phyloP scores from a whole-genome alignment of 192 early-diverging fungal genomes.

The Irineochytrium annulatum region DNA sequence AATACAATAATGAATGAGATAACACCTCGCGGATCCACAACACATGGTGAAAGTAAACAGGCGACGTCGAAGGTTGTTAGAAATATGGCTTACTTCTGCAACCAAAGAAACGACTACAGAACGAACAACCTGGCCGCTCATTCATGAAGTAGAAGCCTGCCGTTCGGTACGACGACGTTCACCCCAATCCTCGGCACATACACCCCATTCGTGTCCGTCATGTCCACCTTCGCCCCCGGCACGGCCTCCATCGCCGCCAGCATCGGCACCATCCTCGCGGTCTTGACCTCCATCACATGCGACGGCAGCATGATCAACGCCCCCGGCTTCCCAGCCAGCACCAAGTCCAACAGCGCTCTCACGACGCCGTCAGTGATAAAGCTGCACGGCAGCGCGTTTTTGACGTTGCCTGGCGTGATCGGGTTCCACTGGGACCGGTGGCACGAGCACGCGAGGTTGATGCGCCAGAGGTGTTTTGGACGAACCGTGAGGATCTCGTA shows the following conservation, averaged over 20 bases:
- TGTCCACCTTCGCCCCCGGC: conserved; percentile 17
- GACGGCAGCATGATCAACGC: conserved; percentile 18
- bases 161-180: conserved; percentile 18
- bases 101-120: too few species aligned
- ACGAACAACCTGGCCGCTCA: too few species aligned
- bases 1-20: too few species aligned
- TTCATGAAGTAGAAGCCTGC: conserved; percentile 46
- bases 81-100: too few species aligned
- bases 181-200: conserved; percentile 23
- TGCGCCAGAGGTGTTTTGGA: conserved; percentile 20
- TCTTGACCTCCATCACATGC: conserved; percentile 13
- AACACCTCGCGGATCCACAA: too few species aligned
- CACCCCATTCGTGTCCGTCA: conserved; percentile 13
- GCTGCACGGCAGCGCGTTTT: conserved; percentile 10
- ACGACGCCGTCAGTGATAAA: conserved; percentile 14
- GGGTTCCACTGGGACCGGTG: conserved; percentile 6
- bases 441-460: conserved; percentile 14
- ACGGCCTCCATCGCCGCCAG: conserved; percentile 10
- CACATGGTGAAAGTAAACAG: too few species aligned
- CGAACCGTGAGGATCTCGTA: conserved; percentile 12
- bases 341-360: conserved; percentile 11
- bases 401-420: neutral
- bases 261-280: conserved; percentile 11
- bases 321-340: conserved; percentile 18
- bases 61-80: too few species aligned